These are phyloP conservation scores for Xylariaceae sp. DNA, from an alignment of 2,329 filamentous ascomycete genomes.

Conservation along the genomic window DNA sequence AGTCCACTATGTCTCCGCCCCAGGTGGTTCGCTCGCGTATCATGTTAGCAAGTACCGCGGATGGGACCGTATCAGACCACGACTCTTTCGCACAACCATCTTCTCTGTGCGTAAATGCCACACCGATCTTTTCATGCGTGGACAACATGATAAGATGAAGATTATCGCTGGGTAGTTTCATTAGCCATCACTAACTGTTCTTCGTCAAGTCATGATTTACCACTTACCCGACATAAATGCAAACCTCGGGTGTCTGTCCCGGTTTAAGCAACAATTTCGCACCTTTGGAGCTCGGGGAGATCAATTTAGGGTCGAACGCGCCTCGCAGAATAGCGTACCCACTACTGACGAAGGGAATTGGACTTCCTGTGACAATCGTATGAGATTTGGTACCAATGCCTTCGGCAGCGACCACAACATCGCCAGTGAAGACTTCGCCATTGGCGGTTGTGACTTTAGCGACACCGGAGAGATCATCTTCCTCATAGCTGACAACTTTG, in stretches of 20 bases:
- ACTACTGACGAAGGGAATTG: constrained; percentile 4
- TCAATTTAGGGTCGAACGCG: constrained; percentile 7
- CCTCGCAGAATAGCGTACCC: constrained; percentile 11
- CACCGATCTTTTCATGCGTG: constrained; percentile 11
- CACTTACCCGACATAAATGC: constrained; percentile 12
- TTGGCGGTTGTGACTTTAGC: constrained; percentile 20
- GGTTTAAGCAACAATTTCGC: constrained; percentile 8
- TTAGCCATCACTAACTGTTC: background rate
- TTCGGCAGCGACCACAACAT: constrained; percentile 31
- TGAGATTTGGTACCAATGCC: constrained; percentile 27
- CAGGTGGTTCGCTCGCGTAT: constrained; percentile 9
- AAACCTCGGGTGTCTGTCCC: constrained; percentile 8
- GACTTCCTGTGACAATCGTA: constrained; percentile 7
- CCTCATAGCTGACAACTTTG: constrained; percentile 16
- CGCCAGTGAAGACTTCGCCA: constrained; percentile 23
- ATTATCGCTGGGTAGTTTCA: background rate
- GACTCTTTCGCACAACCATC: constrained; percentile 11
- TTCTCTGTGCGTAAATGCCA: constrained; percentile 13
- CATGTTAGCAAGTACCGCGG: constrained; percentile 7
- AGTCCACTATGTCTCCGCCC: constrained; percentile 13
- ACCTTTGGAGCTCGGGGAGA: constrained; percentile 4
- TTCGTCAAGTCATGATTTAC: background rate
- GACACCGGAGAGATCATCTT: constrained; percentile 11
- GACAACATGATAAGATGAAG: constrained; percentile 11
- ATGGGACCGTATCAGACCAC: constrained; percentile 8